phyloP scores from a whole-genome alignment of 345 rosid genomes.

The Erucastrum elatum region DNA sequence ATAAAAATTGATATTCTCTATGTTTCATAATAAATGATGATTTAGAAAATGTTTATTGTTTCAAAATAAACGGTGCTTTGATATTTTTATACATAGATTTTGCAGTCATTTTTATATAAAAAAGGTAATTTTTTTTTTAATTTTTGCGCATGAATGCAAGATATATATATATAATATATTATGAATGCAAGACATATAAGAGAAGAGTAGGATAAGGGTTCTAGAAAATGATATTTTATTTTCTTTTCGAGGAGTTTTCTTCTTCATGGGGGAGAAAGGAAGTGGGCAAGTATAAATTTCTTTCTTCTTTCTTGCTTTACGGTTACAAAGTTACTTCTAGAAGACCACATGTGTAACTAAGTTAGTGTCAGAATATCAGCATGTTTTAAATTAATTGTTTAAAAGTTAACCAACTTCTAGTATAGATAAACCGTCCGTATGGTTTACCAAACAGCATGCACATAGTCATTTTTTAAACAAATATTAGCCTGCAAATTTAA shows the following conservation, averaged over 20 bases:
- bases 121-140: too few species aligned
- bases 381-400: background rate
- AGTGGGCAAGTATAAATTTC: conserved; percentile 32
- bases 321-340: conserved; percentile 17
- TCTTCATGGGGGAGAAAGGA: background rate
- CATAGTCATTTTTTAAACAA: background rate
- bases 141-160: too few species aligned
- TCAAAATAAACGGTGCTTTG: too few species aligned
- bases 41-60: background rate
- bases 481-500: background rate
- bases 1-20: background rate
- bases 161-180: too few species aligned
- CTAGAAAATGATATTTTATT: conserved; percentile 27
- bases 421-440: background rate
- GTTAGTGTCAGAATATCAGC: background rate
- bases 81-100: too few species aligned
- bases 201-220: conserved; percentile 29
- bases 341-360: background rate
- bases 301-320: conserved; percentile 10
- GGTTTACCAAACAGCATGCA: background rate
- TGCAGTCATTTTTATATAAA: too few species aligned
- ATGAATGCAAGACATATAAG: too few species aligned
- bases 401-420: background rate
- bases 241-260: conserved; percentile 4
- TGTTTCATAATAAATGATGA: too few species aligned